Base-by-base conservation (phyloP, 768 basidiomycete genomes). In the Suillus variegatus region DNA sequence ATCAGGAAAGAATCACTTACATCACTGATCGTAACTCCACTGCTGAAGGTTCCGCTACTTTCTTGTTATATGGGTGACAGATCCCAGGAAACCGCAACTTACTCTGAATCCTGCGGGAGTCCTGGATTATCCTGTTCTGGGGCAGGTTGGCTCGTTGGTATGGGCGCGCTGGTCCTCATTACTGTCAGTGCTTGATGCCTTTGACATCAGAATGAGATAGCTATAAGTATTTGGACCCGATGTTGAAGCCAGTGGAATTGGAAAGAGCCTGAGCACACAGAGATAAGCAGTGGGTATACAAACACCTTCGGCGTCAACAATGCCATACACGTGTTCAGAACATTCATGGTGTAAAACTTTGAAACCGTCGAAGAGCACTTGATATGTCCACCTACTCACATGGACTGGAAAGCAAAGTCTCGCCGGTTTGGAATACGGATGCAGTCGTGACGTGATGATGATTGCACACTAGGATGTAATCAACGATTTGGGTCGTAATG, bases 351-450 rank as follows among this genome's bases (percentile, higher is more conserved):
- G 32, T 32, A 6, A 32, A n/a, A n/a, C n/a, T n/a, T n/a, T n/a
- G n/a, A 32, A 6, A 5, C 32, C 32, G 5, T 32, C 32, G 32
- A 32, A 32, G 32, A 32, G 32, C 32, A 32, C 32, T 64, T n/a
- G 62, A 68, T 28, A 65, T 38, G 38, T 68, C 67, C 49, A 65
- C 65, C n/a, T 67, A 68, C 58, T 58, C 66, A 3, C 65, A 54
- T 16, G 52, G 25, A 58, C 57, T 69, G 60, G 66, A 56, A 62
- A 76, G 44, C 69, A 74, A 63, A 69, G 75, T 16, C 76, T 77
- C 68, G 38, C 12, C 38, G 32, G 32, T 32, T 32, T 32, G 5
- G 5, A 32, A 32, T 32, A 32, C 5, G 32, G 32, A 32, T 32
- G 32, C 32, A 32, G 32, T 32, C 32, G 32, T 32, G 32, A 32